Conservation (phyloP, 2,329 filamentous ascomycete genomes). For the Penicillium sp. region DNA sequence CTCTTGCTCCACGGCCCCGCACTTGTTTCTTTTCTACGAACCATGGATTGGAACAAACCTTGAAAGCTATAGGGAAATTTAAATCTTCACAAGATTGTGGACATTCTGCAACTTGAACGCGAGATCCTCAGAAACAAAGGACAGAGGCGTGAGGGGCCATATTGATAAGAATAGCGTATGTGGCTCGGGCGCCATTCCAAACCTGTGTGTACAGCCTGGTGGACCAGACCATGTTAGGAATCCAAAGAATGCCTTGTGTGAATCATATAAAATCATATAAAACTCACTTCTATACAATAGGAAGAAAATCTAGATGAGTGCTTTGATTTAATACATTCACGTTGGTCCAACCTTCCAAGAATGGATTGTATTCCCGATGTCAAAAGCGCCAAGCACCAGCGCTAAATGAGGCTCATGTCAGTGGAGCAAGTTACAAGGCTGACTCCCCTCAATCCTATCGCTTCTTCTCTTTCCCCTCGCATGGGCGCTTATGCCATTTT, state of each 20-base stretch:
- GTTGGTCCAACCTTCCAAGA: too few relatives aligned
- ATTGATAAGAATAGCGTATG: not conserved
- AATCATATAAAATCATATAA: too few relatives aligned
- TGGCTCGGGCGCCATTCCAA: not conserved
- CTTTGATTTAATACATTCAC: not conserved
- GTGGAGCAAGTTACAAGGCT: constrained; percentile 6
- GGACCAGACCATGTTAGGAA: not conserved
- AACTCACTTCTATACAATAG: too few relatives aligned
- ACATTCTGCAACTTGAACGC: not conserved
- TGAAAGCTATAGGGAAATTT: not conserved
- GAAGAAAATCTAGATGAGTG: too few relatives aligned
- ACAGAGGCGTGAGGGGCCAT: not conserved
- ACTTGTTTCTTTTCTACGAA: not conserved
- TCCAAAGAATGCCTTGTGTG: not conserved
- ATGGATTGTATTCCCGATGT: too few relatives aligned
- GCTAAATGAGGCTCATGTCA: constrained; percentile 12
- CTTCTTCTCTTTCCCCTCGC: not conserved
- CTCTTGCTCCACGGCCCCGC: not conserved
- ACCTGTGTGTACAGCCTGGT: not conserved
- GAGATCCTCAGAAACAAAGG: not conserved
- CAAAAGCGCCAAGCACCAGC: not conserved
- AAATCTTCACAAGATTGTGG: not conserved
- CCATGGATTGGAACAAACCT: not conserved
- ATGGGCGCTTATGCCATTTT: not conserved
- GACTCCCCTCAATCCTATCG: not conserved